Conservation (phyloP, 2,329 filamentous ascomycete genomes). For the Trichophyton simii region DNA sequence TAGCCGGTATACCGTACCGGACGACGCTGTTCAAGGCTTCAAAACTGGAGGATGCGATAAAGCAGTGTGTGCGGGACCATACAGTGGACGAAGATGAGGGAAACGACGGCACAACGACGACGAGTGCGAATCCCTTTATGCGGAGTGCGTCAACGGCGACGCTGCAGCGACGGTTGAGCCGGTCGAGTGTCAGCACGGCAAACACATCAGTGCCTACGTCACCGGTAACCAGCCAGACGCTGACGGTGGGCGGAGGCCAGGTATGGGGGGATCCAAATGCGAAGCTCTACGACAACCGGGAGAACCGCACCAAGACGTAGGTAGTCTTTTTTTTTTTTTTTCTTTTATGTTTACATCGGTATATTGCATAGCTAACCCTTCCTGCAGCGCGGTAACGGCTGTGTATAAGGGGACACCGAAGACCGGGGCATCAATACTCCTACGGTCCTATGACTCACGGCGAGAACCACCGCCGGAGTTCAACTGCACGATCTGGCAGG, state of each 20-base stretch:
- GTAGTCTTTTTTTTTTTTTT: constrained; percentile 23
- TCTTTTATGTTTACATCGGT: no score
- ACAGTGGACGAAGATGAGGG: constrained; percentile 71
- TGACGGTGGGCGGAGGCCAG: constrained; percentile 36
- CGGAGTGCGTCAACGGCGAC: neutral
- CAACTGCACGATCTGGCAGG: constrained; percentile 94
- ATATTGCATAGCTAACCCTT: neutral
- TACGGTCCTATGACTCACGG: constrained; percentile 90
- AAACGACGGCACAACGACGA: constrained; percentile 48
- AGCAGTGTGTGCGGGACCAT: constrained; percentile 73
- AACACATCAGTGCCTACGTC: constrained; percentile 52
- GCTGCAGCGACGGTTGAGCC: constrained; percentile 54
- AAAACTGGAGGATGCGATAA: constrained; percentile 85
- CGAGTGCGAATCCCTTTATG: constrained; percentile 4
- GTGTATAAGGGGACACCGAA: constrained; percentile 72
- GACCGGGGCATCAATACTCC: constrained; percentile 54
- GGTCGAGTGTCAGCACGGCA: constrained; percentile 71
- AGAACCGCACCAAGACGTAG: constrained; percentile 81
- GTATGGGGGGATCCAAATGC: constrained; percentile 70
- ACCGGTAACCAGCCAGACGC: constrained; percentile 37
- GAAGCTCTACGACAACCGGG: constrained; percentile 72
- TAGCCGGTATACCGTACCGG: constrained; percentile 87
- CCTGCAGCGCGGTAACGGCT: constrained; percentile 66
- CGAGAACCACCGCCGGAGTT: constrained; percentile 83
- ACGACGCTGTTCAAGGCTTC: constrained; percentile 95